Percentiles rank a stretch among this genome's conserved stretches.
phyloP scores from a whole-genome alignment of 2,329 filamentous ascomycete species.

The Chaetoscypha palmicola region DNA sequence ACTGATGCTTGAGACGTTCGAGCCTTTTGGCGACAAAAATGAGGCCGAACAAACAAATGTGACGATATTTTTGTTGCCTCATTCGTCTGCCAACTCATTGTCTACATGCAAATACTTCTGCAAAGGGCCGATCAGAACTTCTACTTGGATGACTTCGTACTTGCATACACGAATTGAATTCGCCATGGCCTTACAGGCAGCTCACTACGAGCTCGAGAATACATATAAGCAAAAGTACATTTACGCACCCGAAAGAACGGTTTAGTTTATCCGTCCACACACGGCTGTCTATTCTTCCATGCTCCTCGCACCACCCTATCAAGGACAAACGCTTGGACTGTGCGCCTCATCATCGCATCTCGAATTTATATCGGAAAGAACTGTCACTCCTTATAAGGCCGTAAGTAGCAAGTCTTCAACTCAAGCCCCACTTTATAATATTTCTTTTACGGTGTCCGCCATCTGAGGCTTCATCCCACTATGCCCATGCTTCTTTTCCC shows the following conservation, averaged over 20 bases:
- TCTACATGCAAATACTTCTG: neutral
- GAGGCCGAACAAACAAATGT: neutral
- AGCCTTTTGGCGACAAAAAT: no score
- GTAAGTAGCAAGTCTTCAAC: no score
- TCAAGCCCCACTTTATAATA: no score
- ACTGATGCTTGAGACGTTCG: no score
- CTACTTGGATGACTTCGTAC: slow-evolving; percentile 5
- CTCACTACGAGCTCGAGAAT: no score
- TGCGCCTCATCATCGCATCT: neutral
- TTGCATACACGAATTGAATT: slow-evolving; percentile 11
- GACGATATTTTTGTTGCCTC: neutral
- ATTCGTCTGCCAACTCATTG: neutral
- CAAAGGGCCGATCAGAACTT: slow-evolving; percentile 5
- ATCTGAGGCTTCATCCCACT: no score
- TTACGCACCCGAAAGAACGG: neutral
- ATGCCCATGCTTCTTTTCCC: no score
- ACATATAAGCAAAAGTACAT: neutral
- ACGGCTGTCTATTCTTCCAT: neutral
- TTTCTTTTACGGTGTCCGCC: no score
- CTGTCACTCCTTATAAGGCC: no score
- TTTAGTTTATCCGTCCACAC: neutral
- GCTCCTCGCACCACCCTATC: neutral
- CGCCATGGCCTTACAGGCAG: no score
- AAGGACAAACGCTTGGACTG: neutral
- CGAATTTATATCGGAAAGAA: no score